Evolutionary conservation across 768 basidiomycete species (phyloP).

Genomic region (Pisolithus marmoratus): DNA sequence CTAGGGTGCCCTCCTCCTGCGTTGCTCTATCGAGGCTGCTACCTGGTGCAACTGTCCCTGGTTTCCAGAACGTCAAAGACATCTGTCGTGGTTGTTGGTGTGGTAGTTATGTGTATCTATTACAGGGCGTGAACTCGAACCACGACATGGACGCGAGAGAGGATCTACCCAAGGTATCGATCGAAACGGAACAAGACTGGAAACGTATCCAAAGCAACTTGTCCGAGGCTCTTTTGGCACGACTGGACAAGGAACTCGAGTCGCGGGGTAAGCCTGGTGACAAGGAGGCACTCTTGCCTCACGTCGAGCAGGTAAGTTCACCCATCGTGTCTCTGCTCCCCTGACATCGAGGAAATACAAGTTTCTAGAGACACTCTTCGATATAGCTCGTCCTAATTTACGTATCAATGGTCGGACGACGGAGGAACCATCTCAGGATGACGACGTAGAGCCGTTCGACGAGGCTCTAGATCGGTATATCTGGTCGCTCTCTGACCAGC

Average conservation of each 20-base stretch:
- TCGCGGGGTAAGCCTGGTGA: constrained; percentile 36
- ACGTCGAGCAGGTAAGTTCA: constrained; percentile 45
- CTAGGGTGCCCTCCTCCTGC: constrained; percentile 66
- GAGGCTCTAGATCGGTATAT: constrained; percentile 80
- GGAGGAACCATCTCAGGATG: constrained; percentile 54
- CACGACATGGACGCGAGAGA: constrained; percentile 31
- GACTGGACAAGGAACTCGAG: constrained; percentile 43
- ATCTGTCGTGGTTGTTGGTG: constrained; percentile 31
- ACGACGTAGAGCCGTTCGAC: constrained; percentile 74
- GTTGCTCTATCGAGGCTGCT: constrained; percentile 82
- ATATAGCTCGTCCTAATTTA: constrained; percentile 62
- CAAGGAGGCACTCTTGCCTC: constrained; percentile 41
- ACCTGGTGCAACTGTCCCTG: constrained; percentile 78
- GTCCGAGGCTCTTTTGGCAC: constrained; percentile 36
- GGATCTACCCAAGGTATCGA: constrained; percentile 48
- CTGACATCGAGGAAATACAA: neutral
- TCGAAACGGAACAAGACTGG: constrained; percentile 68
- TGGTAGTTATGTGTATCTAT: neutral
- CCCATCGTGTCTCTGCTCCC: neutral
- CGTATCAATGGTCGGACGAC: constrained; percentile 76
- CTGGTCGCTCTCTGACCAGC: constrained; percentile 72
- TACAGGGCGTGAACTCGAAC: too few relatives aligned
- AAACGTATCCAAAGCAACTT: constrained; percentile 52
- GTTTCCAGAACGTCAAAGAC: constrained; percentile 81
- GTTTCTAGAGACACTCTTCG: constrained; percentile 61